Percentiles rank a stretch among this genome's conserved stretches.
phyloP scores from a whole-genome alignment of 2,329 filamentous ascomycete genomes.

The Apiospora malaysiana region DNA sequence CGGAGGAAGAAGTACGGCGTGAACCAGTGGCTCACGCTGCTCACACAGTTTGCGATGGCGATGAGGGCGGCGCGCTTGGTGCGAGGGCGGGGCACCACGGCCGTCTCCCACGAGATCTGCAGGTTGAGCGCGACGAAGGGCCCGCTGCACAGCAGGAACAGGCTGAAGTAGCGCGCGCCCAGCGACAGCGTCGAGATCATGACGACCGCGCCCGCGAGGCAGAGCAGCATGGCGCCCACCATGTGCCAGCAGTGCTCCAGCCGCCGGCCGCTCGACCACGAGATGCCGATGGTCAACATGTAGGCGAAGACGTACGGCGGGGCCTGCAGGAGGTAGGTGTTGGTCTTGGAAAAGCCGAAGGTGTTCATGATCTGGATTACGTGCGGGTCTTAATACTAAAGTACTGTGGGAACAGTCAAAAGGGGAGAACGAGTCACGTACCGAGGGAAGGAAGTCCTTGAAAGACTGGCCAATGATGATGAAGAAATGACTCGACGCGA shows the following conservation, averaged over 20 bases:
- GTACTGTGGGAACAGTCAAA: not conserved
- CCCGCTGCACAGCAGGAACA: slow-evolving; percentile 47
- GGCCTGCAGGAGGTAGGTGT: slow-evolving; percentile 48
- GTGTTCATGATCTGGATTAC: slow-evolving; percentile 37
- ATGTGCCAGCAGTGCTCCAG: slow-evolving; percentile 49
- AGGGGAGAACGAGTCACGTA: slow-evolving; percentile 21
- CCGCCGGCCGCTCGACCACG: slow-evolving; percentile 46
- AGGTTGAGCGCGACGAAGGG: slow-evolving; percentile 48
- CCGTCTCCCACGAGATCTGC: slow-evolving; percentile 50
- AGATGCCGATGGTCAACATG: slow-evolving; percentile 43
- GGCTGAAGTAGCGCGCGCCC: slow-evolving; percentile 48
- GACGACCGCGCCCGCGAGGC: slow-evolving; percentile 47
- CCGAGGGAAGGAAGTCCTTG: slow-evolving; percentile 51
- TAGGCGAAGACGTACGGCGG: slow-evolving; percentile 50
- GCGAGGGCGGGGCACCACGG: slow-evolving; percentile 46
- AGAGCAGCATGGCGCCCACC: slow-evolving; percentile 43
- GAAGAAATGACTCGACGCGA: slow-evolving; percentile 46
- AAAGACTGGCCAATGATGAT: slow-evolving; percentile 50
- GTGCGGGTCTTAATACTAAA: not conserved
- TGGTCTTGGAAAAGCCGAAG: slow-evolving; percentile 35
- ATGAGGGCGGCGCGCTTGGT: slow-evolving; percentile 49
- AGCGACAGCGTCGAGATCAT: slow-evolving; percentile 48
- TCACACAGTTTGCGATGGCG: slow-evolving; percentile 49
- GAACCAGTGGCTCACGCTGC: slow-evolving; percentile 48
- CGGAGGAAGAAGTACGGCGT: slow-evolving; percentile 46